Evolutionary conservation across 2,329 filamentous ascomycete genomes (phyloP).

Genomic region (Colletotrichum destructivum): DNA sequence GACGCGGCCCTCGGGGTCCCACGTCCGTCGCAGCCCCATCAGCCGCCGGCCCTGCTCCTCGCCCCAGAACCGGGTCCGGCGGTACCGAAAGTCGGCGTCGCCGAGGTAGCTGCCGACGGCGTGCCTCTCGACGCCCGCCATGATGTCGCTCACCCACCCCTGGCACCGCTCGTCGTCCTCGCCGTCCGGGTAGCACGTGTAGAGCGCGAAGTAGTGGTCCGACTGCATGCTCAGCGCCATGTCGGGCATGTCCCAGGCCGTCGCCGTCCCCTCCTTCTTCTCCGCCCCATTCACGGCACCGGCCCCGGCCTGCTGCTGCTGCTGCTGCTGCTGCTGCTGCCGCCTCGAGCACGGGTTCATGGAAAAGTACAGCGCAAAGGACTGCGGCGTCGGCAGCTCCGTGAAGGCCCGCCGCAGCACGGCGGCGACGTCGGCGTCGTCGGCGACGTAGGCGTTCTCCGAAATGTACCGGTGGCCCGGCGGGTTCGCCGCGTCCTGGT

Average conservation of each 20-base stretch:
- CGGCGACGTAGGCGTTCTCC: constrained; percentile 66
- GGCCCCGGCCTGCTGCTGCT: too few species aligned
- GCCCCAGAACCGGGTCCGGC: constrained; percentile 64
- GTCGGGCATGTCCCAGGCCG: constrained; percentile 52
- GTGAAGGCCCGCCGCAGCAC: constrained; percentile 64
- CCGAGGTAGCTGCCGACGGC: constrained; percentile 68
- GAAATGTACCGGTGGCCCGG: constrained; percentile 62
- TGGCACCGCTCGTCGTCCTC: constrained; percentile 60
- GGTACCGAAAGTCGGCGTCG: constrained; percentile 66
- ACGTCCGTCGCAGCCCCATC: constrained; percentile 58
- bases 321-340: neutral
- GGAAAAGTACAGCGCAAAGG: constrained; percentile 64
- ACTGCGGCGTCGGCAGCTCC: constrained; percentile 60
- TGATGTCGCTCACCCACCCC: constrained; percentile 60
- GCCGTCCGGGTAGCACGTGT: constrained; percentile 64
- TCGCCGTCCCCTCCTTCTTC: constrained; percentile 49
- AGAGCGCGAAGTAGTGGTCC: constrained; percentile 70
- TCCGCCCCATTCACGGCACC: too few species aligned
- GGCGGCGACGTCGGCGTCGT: constrained; percentile 61
- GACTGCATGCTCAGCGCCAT: constrained; percentile 70
- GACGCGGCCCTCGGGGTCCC: constrained; percentile 57
- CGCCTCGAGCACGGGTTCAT: constrained; percentile 63
- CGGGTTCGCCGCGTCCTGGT: constrained; percentile 64
- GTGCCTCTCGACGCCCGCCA: constrained; percentile 56
- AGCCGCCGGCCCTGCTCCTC: constrained; percentile 57